These are phyloP conservation scores for Dipodascus albidus DNA, from an alignment of 805 yeast species.

Conservation along the genomic window DNA sequence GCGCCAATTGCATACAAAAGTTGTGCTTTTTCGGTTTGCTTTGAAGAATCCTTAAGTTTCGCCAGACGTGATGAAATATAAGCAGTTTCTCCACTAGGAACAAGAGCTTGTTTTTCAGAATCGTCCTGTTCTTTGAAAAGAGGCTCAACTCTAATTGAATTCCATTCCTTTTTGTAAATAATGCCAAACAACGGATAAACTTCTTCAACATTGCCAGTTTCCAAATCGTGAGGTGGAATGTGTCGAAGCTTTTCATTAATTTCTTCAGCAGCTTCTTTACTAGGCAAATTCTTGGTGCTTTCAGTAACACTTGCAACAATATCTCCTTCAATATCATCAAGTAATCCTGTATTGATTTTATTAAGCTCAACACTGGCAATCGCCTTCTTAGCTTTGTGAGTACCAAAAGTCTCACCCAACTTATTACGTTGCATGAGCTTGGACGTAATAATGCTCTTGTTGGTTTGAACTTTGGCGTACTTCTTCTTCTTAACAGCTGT, in stretches of 20 bases:
- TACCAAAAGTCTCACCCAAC: conserved; percentile 94
- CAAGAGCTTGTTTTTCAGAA: conserved; percentile 39
- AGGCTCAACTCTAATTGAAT: conserved; percentile 51
- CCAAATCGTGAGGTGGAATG: conserved; percentile 64
- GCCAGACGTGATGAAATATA: conserved; percentile 37
- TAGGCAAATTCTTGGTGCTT: conserved; percentile 63
- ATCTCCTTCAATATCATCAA: conserved; percentile 63
- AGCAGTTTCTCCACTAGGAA: conserved; percentile 53
- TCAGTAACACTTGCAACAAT: conserved; percentile 70
- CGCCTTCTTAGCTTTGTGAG: conserved; percentile 90
- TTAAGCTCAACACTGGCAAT: conserved; percentile 72
- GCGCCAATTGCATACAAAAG: conserved; percentile 71
- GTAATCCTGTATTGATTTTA: conserved; percentile 72
- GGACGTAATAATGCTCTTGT: conserved; percentile 28
- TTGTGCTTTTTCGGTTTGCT: conserved; percentile 48
- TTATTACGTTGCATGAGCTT: conserved; percentile 60
- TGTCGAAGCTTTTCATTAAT: conserved; percentile 61
- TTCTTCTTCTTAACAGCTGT: conserved; percentile 45
- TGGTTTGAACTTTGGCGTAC: conserved; percentile 54
- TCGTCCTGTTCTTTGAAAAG: conserved; percentile 39
- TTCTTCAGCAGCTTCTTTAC: conserved; percentile 49
- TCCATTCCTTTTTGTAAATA: conserved; percentile 56
- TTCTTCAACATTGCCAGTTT: conserved; percentile 75
- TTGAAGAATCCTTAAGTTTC: conserved; percentile 15
- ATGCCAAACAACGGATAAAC: conserved; percentile 65